A percentile compares a stretch with the other conserved stretches of the same genome.
Evolutionary conservation across 257 asterid genomes (phyloP).

Genomic region (Solanum gracilifrons): DNA sequence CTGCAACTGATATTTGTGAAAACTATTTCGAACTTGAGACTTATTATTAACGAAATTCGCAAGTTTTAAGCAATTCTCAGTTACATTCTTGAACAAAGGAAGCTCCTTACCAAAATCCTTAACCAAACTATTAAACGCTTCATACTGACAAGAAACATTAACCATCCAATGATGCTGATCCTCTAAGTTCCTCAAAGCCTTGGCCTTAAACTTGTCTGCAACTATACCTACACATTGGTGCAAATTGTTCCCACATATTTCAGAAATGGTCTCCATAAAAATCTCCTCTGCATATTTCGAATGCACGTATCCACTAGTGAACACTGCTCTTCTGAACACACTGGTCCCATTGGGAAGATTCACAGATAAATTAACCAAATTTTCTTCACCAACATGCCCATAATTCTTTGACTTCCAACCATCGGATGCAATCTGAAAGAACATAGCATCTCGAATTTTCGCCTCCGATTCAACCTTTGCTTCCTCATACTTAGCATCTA

Average conservation of each 20-base stretch:
- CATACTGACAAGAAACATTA: constrained; percentile 76
- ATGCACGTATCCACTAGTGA: constrained; percentile 53
- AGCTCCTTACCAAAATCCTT: constrained; percentile 82
- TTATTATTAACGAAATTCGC: constrained; percentile 59
- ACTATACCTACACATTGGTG: constrained; percentile 89
- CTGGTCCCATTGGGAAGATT: constrained; percentile 95
- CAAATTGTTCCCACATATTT: constrained; percentile 55
- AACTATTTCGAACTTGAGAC: constrained; percentile 57
- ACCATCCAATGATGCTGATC: constrained; percentile 93
- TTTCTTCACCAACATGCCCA: constrained; percentile 36
- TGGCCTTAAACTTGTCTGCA: constrained; percentile 79
- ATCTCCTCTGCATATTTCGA: constrained; percentile 79
- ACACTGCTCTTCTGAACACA: constrained; percentile 63
- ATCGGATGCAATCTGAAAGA: constrained; percentile 79
- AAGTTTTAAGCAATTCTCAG: constrained; percentile 60
- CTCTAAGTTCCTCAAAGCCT: constrained; percentile 68
- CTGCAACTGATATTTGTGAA: constrained; percentile 74
- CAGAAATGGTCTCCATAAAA: constrained; percentile 73
- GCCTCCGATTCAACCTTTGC: constrained; percentile 66
- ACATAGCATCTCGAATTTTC: constrained; percentile 88
- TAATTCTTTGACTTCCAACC: constrained; percentile 61
- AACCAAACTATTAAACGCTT: constrained; percentile 57
- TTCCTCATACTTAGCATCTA: constrained; percentile 67
- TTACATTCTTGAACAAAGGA: constrained; percentile 56
- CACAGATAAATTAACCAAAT: constrained; percentile 55